Evolutionary conservation across 768 basidiomycete genomes (phyloP), one percentile per base, ranked within the genome.

Genomic region (Trametes maxima): DNA sequence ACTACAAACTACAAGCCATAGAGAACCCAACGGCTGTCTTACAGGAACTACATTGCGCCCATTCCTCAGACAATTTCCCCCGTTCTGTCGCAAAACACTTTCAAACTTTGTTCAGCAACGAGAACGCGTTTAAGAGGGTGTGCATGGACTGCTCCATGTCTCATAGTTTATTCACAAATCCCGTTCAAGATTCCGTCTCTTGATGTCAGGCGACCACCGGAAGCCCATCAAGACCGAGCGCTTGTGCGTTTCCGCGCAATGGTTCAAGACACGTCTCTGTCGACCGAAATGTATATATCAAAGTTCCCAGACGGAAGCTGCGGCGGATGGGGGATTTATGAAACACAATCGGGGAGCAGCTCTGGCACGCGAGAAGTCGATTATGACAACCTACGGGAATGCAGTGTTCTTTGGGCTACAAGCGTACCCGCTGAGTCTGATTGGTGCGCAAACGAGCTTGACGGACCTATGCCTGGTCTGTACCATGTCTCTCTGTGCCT

Each of bases 221-320:
- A 81, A 25, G 74, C 74, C 2, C 80, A 84, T 66, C 69, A 70
- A 11, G 75, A 80, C 60, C 77, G 85, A n/a, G 74, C 84, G 0
- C 79, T 93, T 4, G 88, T 94, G 3, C 78, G 82, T 19, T 92
- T 93, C 71, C 81, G 84, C 35, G 87, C 82, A 24, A 90, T 93
- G 88, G 79, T 93, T 33, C 92, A 94, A 71, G 92, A 93, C 69
- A 92, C 90, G 2, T 90, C 90, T 2, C 69, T 82, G 17, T 85
- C 88, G 5, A 82, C 84, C 0, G 89, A 92, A 69, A 77, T 94
- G 63, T 94, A 94, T 72, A 76, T 90, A 43, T 80, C 85, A 2
- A 78, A 69, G 43, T 72, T 76, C 24, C 57, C 68, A 44, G 71
- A 76, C 37, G 78, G 77, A 1, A 69, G 68, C 44, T 84, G 81